Conservation (phyloP, 176 grass and related monocot species). For the Echinochloa phyllopogon region DNA sequence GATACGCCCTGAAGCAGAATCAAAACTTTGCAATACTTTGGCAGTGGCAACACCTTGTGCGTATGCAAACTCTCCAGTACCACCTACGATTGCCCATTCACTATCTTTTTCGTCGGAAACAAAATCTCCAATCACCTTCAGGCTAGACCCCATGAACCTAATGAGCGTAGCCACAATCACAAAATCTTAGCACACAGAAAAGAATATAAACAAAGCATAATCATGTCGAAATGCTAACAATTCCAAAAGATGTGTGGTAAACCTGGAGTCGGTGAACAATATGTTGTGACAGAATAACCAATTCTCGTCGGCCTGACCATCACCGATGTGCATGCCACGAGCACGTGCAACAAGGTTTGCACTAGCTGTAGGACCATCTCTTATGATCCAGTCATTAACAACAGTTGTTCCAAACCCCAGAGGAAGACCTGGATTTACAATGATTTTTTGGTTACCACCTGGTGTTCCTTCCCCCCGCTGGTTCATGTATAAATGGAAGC, state of each 20-base stretch:
- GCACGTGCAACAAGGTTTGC: constrained; percentile 14
- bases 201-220: not conserved
- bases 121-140: not conserved
- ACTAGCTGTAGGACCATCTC: not conserved
- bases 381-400: not conserved
- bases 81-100: not conserved
- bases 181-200: too few species aligned
- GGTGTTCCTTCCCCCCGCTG: not conserved
- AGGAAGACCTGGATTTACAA: not conserved
- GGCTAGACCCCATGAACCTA: constrained; percentile 4
- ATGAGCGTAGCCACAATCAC: not conserved
- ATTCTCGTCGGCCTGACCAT: not conserved
- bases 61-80: constrained; percentile 11
- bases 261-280: not conserved
- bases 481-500: constrained; percentile 26
- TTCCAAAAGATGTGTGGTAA: not conserved
- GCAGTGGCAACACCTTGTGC: not conserved
- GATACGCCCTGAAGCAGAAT: not conserved
- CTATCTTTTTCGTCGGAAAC: not conserved
- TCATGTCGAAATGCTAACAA: too few species aligned
- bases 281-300: constrained; percentile 12
- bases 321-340: not conserved
- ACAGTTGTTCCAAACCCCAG: not conserved
- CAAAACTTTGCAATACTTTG: not conserved
- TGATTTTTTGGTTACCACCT: not conserved